Percentiles rank a stretch among this genome's conserved stretches.
Conservation (phyloP, 495 filamentous ascomycete genomes). For the Hypoxylon subgilvum region DNA sequence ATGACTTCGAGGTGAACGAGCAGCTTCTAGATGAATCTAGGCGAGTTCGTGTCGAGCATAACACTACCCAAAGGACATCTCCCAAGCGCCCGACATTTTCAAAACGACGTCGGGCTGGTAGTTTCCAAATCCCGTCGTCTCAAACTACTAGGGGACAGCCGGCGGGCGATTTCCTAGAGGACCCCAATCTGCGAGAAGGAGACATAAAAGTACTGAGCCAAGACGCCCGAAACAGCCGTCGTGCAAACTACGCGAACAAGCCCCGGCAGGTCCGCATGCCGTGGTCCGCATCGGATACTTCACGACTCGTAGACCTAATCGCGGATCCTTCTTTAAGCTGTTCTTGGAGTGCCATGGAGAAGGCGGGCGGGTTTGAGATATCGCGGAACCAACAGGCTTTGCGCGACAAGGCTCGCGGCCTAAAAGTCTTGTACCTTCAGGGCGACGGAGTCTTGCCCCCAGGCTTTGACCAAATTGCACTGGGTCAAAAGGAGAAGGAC, state of each 20-base stretch:
- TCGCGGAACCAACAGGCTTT: constrained; percentile 64
- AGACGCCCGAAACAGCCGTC: constrained; percentile 28
- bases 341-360: constrained; percentile 61
- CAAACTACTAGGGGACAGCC: not conserved
- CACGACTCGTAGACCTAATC: constrained; percentile 54
- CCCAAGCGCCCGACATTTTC: constrained; percentile 6
- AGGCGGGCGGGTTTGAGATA: constrained; percentile 46
- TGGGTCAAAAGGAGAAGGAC: constrained; percentile 57
- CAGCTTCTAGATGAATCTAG: constrained; percentile 26
- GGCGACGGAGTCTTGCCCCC: constrained; percentile 46
- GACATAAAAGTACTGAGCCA: constrained; percentile 33
- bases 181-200: constrained; percentile 23
- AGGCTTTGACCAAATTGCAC: constrained; percentile 56
- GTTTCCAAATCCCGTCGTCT: not conserved
- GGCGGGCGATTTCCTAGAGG: constrained; percentile 4
- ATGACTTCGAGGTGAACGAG: constrained; percentile 41
- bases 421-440: constrained; percentile 67
- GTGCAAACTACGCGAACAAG: constrained; percentile 19
- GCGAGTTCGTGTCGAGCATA: constrained; percentile 1
- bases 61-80: not conserved
- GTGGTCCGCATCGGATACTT: constrained; percentile 54
- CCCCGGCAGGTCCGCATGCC: constrained; percentile 53
- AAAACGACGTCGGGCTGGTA: not conserved
- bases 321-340: constrained; percentile 53
- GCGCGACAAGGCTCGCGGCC: constrained; percentile 70